Evolutionary conservation across 78 protist species (phyloP).

Genomic region (Capsaspora owczarzaki): DNA sequence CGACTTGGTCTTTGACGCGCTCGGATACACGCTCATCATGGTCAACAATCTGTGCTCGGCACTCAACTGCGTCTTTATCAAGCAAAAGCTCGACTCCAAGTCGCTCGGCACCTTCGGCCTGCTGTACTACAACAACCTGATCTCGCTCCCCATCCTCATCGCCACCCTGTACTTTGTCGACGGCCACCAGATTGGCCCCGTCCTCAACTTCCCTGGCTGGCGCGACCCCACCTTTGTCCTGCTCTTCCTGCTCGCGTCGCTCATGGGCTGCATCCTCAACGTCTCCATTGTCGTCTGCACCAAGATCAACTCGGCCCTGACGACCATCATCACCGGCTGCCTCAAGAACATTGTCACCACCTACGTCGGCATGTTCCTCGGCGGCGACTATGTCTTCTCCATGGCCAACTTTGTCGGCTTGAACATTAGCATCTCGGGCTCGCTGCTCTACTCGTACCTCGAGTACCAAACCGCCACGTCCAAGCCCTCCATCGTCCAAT

Average conservation of each 20-base stretch:
- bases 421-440: constrained; percentile 26
- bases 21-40: constrained; percentile 15
- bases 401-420: constrained; percentile 24
- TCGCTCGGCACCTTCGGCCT: constrained; percentile 20
- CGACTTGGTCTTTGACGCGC: background rate
- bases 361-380: constrained; percentile 16
- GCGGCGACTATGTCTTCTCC: constrained; percentile 28
- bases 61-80: constrained; percentile 3
- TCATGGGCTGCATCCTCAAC: constrained; percentile 26
- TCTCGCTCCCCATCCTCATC: constrained; percentile 19
- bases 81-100: constrained; percentile 25
- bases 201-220: background rate
- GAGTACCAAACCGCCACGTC: too few species aligned
- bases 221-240: background rate
- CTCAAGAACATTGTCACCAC: constrained; percentile 35
- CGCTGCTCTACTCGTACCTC: constrained; percentile 26
- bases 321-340: constrained; percentile 37
- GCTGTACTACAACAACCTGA: constrained; percentile 27
- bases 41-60: constrained; percentile 32
- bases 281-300: constrained; percentile 28
- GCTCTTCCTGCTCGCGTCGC: background rate
- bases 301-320: constrained; percentile 39
- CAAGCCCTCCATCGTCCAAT: too few species aligned
- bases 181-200: background rate
- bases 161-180: background rate